Evolutionary conservation across 2,329 filamentous ascomycete species (phyloP), one percentile per base, ranked within the genome.

Genomic region (Epichloe gansuensis): DNA sequence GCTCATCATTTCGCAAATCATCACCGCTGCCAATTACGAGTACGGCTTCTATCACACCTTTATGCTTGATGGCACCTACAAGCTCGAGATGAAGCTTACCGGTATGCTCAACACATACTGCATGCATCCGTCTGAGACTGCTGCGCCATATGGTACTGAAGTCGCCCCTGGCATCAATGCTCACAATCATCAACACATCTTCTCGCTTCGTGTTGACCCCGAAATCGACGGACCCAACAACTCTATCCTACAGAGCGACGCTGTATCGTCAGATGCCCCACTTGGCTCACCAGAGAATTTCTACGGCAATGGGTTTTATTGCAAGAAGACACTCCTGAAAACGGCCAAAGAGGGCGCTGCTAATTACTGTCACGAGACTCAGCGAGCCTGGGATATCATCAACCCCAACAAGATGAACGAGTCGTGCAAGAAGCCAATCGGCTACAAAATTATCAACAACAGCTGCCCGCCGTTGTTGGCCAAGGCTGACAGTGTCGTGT

Each of bases 301-400:
- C 51, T 84, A 86, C 64, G 85, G 85, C 55, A 89, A 89, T 61
- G 85, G 82, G 5, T 89, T 88, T 66, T 87, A 61, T 53, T 60
- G 55, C 55, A 59, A 57, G 47, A 62, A 60, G 59, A 64, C 61
- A 27, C 53, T 56, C 15, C 56, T 64, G 12, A 54, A 53, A 1
- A 63, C 58, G 9, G 53, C 61, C 31, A 54, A 50, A 21, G 54
- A 63, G 47, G 60, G 53, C 13, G 58, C 57, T 8, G 56, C 56
- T 21, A 47, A 54, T 40, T 63, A 65, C 55, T 54, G 57, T 47
- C 58, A 58, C 53, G 58, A 66, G 51, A 66, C 64, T 2, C 63
- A 61, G 48, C 55, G 56, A 15, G 38, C 52, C 3, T 58, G 56
- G 56, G 56, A 58, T 36, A 71, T 77, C 36, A 60, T 74, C 54